Percentiles rank a stretch among this genome's conserved stretches.
Evolutionary conservation across 371 early-diverging fungal genomes (phyloP).

Genomic region (Lichtheimia ramosa): DNA sequence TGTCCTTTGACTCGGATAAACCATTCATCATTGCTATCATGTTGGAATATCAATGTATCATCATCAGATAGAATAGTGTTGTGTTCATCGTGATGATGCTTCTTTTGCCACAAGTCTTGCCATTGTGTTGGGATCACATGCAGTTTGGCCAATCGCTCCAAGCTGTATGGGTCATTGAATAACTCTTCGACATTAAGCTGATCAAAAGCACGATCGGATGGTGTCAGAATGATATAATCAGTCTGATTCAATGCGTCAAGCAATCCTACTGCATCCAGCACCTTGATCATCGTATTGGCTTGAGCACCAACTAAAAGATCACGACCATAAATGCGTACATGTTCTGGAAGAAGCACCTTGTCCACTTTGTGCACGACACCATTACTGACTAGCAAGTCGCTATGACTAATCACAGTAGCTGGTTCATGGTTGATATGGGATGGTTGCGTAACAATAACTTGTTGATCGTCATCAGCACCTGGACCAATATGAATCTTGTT

Average conservation of each 20-base stretch:
- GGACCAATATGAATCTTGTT: not conserved
- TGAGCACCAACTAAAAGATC: constrained; percentile 52
- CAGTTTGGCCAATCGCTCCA: not conserved
- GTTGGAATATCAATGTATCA: constrained; percentile 15
- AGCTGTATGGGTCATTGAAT: not conserved
- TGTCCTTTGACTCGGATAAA: constrained; percentile 26
- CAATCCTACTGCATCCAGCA: constrained; percentile 34
- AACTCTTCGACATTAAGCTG: not conserved
- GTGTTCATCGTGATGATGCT: constrained; percentile 6
- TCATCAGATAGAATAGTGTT: constrained; percentile 43
- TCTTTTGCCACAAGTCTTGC: not conserved
- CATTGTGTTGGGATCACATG: not conserved
- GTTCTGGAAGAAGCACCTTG: constrained; percentile 45
- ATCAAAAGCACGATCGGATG: constrained; percentile 60
- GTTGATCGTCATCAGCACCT: not conserved
- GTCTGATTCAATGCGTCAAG: constrained; percentile 25
- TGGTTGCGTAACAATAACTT: not conserved
- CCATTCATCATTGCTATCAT: constrained; percentile 19
- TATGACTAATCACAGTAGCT: not conserved
- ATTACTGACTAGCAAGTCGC: constrained; percentile 49
- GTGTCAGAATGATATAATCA: constrained; percentile 50
- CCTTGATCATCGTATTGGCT: constrained; percentile 35
- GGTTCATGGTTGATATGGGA: not conserved
- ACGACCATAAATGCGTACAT: constrained; percentile 44
- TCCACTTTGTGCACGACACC: constrained; percentile 59